These are phyloP conservation scores for Penicillium crustosum DNA, from an alignment of 2,329 filamentous ascomycete species.

Conservation along the genomic window DNA sequence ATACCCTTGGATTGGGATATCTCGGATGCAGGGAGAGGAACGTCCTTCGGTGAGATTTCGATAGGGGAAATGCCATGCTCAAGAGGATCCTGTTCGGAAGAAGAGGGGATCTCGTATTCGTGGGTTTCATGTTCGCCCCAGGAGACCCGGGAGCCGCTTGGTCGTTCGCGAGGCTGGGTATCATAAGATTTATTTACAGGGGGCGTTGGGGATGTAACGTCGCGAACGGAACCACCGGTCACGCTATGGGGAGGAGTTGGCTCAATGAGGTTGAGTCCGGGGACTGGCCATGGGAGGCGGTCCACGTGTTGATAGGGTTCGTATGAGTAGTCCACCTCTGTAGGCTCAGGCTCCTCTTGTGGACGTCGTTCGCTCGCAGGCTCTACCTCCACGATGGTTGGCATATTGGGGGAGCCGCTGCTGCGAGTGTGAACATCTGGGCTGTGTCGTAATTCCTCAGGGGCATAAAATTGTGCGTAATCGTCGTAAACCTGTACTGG, in stretches of 20 bases:
- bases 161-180: slow-evolving; percentile 45
- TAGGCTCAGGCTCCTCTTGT: slow-evolving; percentile 6
- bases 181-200: slow-evolving; percentile 47
- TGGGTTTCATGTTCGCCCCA: slow-evolving; percentile 67
- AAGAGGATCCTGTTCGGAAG: slow-evolving; percentile 36
- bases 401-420: slow-evolving; percentile 24
- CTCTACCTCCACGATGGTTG: slow-evolving; percentile 34
- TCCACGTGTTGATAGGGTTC: slow-evolving; percentile 22
- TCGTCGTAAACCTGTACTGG: slow-evolving; percentile 42
- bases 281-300: slow-evolving; percentile 48
- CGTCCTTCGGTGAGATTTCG: slow-evolving; percentile 12
- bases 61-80: slow-evolving; percentile 25
- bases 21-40: slow-evolving; percentile 11
- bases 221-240: slow-evolving; percentile 40
- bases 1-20: slow-evolving; percentile 5
- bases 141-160: slow-evolving; percentile 57
- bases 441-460: slow-evolving; percentile 41
- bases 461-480: slow-evolving; percentile 46
- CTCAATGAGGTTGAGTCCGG: slow-evolving; percentile 56
- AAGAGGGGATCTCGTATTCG: slow-evolving; percentile 62
- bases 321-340: slow-evolving; percentile 2
- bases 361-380: slow-evolving; percentile 28
- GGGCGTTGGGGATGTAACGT: slow-evolving; percentile 30
- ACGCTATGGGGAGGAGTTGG: slow-evolving; percentile 57
- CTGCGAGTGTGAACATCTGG: slow-evolving; percentile 36